phyloP scores from a whole-genome alignment of 768 basidiomycete species.

The Albatrellus ellisii region DNA sequence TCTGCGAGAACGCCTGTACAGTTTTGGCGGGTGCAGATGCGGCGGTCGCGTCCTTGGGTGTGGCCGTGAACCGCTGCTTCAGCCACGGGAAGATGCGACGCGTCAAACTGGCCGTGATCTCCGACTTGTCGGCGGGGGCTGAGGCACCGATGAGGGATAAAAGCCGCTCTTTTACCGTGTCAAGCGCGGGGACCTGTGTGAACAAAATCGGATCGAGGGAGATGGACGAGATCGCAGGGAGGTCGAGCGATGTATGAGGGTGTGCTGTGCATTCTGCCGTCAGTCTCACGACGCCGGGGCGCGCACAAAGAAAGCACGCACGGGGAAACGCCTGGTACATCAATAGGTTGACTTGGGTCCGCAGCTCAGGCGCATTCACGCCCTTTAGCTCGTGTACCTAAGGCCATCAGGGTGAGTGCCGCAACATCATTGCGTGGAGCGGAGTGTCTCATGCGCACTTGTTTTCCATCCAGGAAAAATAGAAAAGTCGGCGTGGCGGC shows the following conservation, averaged over 20 bases:
- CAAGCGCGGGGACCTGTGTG: constrained; percentile 53
- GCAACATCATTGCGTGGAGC: not conserved
- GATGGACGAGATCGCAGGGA: constrained; percentile 47
- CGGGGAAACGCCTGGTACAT: constrained; percentile 72
- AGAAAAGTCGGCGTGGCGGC: constrained; percentile 79
- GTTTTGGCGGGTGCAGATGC: constrained; percentile 10
- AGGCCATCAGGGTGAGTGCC: too few species aligned
- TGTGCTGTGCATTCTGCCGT: constrained; percentile 56
- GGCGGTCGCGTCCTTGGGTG: too few species aligned
- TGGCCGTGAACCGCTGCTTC: constrained; percentile 37
- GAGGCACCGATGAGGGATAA: constrained; percentile 43
- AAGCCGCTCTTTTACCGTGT: constrained; percentile 51
- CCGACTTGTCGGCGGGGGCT: constrained; percentile 19
- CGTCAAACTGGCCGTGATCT: constrained; percentile 38
- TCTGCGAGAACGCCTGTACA: constrained; percentile 22
- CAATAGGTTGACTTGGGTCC: constrained; percentile 61
- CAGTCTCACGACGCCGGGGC: not conserved
- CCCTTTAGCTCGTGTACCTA: constrained; percentile 66
- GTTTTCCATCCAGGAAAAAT: constrained; percentile 69
- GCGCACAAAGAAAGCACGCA: constrained; percentile 24
- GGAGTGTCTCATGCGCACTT: constrained; percentile 46
- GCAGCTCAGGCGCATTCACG: constrained; percentile 52
- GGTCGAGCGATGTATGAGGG: constrained; percentile 45
- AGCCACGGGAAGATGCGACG: constrained; percentile 48
- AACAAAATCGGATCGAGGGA: constrained; percentile 70